Evolutionary conservation across 192 early-diverging fungal species (phyloP).

Genomic region (Gorgonomyces haynaldii): DNA sequence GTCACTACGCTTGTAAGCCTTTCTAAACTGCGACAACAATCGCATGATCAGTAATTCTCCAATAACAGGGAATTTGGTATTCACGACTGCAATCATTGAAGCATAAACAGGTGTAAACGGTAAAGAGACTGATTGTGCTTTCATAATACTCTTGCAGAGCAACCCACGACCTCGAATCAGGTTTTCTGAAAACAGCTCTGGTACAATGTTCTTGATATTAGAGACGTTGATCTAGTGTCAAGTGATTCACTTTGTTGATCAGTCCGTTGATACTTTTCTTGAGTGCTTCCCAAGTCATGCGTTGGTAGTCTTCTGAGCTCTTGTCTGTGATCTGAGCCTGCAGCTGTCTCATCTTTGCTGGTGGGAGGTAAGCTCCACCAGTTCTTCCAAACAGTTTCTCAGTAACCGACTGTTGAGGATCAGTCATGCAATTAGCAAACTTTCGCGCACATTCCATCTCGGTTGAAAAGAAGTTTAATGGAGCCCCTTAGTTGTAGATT

Average conservation of each 20-base stretch:
- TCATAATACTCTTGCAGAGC: constrained; percentile 73
- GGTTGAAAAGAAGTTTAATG: too few species aligned
- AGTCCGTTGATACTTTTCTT: constrained; percentile 92
- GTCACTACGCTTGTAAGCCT: constrained; percentile 84
- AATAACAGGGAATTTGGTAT: constrained; percentile 85
- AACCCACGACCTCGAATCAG: constrained; percentile 87
- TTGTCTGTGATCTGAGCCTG: constrained; percentile 56
- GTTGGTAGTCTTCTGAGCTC: constrained; percentile 59
- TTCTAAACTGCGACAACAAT: constrained; percentile 76
- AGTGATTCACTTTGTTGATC: constrained; percentile 95
- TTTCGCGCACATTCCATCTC: too few species aligned
- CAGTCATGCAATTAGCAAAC: neutral
- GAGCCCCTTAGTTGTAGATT: constrained; percentile 32
- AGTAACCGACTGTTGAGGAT: neutral
- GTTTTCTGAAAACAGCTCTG: constrained; percentile 83
- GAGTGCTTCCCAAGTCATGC: constrained; percentile 85
- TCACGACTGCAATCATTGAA: constrained; percentile 72
- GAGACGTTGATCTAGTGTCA: too few species aligned
- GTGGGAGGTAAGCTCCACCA: constrained; percentile 78
- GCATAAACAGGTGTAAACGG: constrained; percentile 91
- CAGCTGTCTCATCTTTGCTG: constrained; percentile 65
- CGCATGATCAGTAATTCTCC: constrained; percentile 79
- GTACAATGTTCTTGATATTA: constrained; percentile 83
- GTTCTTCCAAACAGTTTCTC: constrained; percentile 27
- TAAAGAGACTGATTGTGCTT: constrained; percentile 71